phyloP scores from a whole-genome alignment of 352 stramenopile genomes.

The Globisporangium canariense region DNA sequence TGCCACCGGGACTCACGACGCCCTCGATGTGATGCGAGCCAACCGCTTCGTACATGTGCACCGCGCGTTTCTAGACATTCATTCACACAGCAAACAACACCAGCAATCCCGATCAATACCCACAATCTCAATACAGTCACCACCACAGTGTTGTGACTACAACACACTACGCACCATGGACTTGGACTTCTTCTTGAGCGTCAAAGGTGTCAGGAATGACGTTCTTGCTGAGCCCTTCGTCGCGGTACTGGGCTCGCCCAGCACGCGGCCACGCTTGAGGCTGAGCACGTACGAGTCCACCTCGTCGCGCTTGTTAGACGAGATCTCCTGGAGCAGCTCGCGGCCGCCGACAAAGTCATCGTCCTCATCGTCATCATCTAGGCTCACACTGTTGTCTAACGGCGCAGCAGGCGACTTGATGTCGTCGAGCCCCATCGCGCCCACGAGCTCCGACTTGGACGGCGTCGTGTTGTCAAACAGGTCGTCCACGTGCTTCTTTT shows the following conservation, averaged over 20 bases:
- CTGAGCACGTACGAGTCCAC: conserved; percentile 75
- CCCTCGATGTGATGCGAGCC: conserved; percentile 47
- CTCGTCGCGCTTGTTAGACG: conserved; percentile 54
- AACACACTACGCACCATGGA: conserved; percentile 28
- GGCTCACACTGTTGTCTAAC: conserved; percentile 18
- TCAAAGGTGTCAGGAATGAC: conserved; percentile 13
- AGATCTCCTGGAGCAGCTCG: conserved; percentile 52
- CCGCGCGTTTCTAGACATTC: conserved; percentile 27
- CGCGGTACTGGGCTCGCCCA: conserved; percentile 7
- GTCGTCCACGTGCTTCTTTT: conserved; percentile 73
- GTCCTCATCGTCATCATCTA: conserved; percentile 38
- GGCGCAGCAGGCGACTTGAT: conserved; percentile 45
- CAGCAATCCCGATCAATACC: not conserved
- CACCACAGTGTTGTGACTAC: not conserved
- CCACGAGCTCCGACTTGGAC: conserved; percentile 34
- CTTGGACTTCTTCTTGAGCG: conserved; percentile 29
- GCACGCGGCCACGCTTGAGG: conserved; percentile 51
- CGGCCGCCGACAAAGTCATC: conserved; percentile 35
- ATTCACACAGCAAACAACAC: conserved; percentile 9
- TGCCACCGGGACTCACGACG: conserved; percentile 60
- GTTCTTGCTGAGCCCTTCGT: not conserved
- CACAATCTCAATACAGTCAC: too few relatives aligned
- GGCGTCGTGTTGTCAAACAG: conserved; percentile 53
- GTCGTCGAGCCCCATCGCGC: conserved; percentile 32
- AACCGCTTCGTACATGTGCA: conserved; percentile 46